Evolutionary conservation across 768 basidiomycete genomes (phyloP), one percentile per base, ranked within the genome.

Genomic region (Coprinopsis sp.): DNA sequence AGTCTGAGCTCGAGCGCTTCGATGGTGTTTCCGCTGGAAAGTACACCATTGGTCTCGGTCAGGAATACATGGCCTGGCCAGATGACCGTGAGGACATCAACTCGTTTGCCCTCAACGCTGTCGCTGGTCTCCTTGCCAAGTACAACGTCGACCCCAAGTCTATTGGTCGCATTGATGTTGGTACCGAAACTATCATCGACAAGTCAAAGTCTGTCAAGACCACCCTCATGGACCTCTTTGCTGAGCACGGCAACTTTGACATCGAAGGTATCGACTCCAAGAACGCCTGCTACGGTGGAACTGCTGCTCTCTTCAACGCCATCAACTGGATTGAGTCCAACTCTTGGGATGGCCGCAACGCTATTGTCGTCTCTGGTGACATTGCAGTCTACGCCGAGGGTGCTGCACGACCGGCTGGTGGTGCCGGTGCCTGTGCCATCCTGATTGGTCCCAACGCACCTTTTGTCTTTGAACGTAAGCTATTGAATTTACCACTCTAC

Each of bases 31-130:
- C 91, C 47, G 81, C 89, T 60, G 96, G 96, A 50, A 98, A 98
- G 72, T 98, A 99, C 74, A 99, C 96, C 54, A 96, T 98, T 64
- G 96, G 96, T 62, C 83, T 99, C 30, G 96, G 94, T 47, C 91
- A 95, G 66, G 84, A 94, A 65, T 92, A 83, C 76, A 99, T 99
- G 96, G 92, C 95, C 27, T 98, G 91, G 81, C 88, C 88, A 49
- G 94, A 97, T 64, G 96, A 99, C 77, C 84, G 91, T 47, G 96
- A 99, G 67, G 95, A 99, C 72, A 95, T 99, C 76, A 95, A 96
- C 81, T 95, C 93, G 10, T 93, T 98, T 65, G 86, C 91, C 31
- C 69, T 99, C 54, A 95, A 91, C 59, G 92, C 85, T 57, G 94
- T 96, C 58, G 77, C 81, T 51, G 87, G 85, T 54, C 83, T 99